A percentile compares a stretch with the other conserved stretches of the same genome.
Evolutionary conservation across 2,329 filamentous ascomycete species (phyloP).

Genomic region (Chalara sp.): DNA sequence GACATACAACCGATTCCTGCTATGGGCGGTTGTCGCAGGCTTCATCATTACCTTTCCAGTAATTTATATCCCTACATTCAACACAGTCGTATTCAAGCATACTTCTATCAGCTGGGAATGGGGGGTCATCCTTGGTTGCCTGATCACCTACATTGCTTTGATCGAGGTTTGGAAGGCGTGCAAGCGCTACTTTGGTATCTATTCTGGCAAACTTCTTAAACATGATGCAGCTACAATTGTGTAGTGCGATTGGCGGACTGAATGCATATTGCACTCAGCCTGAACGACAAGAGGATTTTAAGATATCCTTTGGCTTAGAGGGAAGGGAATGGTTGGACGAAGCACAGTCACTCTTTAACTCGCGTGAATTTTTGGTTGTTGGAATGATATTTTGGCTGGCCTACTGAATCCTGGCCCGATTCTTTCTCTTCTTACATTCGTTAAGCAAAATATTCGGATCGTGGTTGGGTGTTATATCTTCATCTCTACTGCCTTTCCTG

Average conservation of each 20-base stretch:
- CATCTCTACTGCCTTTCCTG: too few relatives aligned
- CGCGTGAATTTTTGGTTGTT: too few relatives aligned
- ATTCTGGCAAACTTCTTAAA: neutral
- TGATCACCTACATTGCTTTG: constrained; percentile 53
- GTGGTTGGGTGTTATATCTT: too few relatives aligned
- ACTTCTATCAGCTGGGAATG: constrained; percentile 54
- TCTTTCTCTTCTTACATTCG: too few relatives aligned
- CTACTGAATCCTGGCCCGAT: too few relatives aligned
- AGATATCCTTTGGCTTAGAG: too few relatives aligned
- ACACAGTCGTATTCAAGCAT: constrained; percentile 45
- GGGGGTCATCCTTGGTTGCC: constrained; percentile 56
- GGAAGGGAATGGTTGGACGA: too few relatives aligned
- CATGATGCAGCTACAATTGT: neutral
- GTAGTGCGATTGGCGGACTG: neutral
- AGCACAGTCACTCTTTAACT: too few relatives aligned
- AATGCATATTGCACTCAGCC: too few relatives aligned
- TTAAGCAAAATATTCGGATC: too few relatives aligned
- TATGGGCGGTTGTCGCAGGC: constrained; percentile 55
- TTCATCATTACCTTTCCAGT: constrained; percentile 55
- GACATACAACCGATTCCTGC: constrained; percentile 62
- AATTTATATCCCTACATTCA: constrained; percentile 62
- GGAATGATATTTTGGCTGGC: too few relatives aligned
- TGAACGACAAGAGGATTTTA: too few relatives aligned
- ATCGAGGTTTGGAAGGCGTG: constrained; percentile 64
- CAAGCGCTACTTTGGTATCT: constrained; percentile 41